Conservation (phyloP, 176 grass and related monocot genomes). For the Melocanna baccifera region DNA sequence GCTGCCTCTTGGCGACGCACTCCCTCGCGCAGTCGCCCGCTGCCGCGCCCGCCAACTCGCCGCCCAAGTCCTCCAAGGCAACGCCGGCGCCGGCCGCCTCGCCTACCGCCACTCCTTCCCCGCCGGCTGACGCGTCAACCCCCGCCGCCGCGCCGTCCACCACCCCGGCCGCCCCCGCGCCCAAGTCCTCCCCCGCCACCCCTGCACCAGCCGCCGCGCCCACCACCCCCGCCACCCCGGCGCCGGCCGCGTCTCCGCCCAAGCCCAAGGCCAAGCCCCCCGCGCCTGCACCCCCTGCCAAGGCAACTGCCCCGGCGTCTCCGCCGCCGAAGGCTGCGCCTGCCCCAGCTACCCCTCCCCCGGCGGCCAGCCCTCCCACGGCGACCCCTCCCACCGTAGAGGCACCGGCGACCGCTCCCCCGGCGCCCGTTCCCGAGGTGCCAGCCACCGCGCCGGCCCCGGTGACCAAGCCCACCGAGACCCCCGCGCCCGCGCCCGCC, state of each 20-base stretch:
- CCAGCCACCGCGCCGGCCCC: slow-evolving; percentile 6
- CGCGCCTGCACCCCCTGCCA: background rate
- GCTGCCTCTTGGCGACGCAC: background rate
- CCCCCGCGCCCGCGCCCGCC: slow-evolving; percentile 34
- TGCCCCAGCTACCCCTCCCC: background rate
- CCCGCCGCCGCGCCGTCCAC: background rate
- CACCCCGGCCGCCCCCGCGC: background rate
- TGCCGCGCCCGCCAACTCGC: background rate
- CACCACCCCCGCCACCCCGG: background rate
- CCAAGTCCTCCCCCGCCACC: background rate
- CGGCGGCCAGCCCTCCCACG: background rate
- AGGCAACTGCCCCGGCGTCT: slow-evolving; percentile 21
- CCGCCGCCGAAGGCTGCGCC: slow-evolving; percentile 12
- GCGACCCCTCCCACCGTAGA: background rate
- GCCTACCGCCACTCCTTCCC: background rate
- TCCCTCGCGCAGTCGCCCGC: slow-evolving; percentile 32
- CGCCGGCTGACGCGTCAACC: background rate
- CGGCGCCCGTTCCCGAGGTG: background rate
- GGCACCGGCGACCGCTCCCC: background rate
- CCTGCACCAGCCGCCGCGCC: background rate
- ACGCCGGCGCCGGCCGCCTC: background rate
- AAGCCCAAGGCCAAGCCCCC: slow-evolving; percentile 17
- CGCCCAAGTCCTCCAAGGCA: slow-evolving; percentile 26
- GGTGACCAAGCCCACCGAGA: slow-evolving; percentile 5
- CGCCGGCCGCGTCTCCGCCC: background rate